These are phyloP conservation scores for Protomyces lactucae-debilis DNA, from an alignment of 1,139 yeast genomes.

Conservation along the genomic window DNA sequence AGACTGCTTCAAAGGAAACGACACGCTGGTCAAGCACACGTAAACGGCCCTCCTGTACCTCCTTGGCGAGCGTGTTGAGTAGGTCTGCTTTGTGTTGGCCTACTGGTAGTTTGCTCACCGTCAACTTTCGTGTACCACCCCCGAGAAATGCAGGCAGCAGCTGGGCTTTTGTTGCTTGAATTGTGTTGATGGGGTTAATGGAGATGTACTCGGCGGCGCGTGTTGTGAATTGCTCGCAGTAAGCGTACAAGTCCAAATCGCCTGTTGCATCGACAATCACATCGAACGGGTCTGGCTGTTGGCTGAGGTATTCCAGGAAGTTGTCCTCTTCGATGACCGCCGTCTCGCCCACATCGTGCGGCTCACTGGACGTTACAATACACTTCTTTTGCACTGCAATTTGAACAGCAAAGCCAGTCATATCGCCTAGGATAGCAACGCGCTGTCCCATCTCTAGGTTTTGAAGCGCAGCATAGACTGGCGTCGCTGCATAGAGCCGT, in stretches of 20 bases:
- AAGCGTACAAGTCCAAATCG: constrained; percentile 15
- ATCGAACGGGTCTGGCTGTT: constrained; percentile 7
- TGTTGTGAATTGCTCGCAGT: constrained; percentile 16
- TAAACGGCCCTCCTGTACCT: background rate
- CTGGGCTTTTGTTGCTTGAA: constrained; percentile 7
- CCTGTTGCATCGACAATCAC: constrained; percentile 18
- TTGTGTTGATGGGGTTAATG: constrained; percentile 5
- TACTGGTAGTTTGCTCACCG: background rate
- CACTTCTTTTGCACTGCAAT: constrained; percentile 15
- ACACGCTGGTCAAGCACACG: constrained; percentile 10
- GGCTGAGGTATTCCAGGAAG: constrained; percentile 17
- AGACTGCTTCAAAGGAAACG: constrained; percentile 6
- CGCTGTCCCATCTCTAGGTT: background rate
- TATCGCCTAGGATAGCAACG: constrained; percentile 10
- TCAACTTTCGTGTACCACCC: constrained; percentile 17
- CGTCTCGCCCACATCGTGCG: constrained; percentile 19
- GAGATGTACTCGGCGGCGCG: constrained; percentile 13
- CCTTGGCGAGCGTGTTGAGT: constrained; percentile 2
- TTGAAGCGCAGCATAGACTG: constrained; percentile 2
- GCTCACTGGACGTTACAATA: constrained; percentile 17
- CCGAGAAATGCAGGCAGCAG: constrained; percentile 19
- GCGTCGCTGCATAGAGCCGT: constrained; percentile 14
- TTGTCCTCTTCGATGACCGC: constrained; percentile 19
- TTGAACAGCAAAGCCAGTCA: constrained; percentile 26
- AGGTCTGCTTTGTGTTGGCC: constrained; percentile 2